These are phyloP conservation scores for Phaeolepiota aurea DNA, from an alignment of 768 basidiomycete species.

Conservation along the genomic window DNA sequence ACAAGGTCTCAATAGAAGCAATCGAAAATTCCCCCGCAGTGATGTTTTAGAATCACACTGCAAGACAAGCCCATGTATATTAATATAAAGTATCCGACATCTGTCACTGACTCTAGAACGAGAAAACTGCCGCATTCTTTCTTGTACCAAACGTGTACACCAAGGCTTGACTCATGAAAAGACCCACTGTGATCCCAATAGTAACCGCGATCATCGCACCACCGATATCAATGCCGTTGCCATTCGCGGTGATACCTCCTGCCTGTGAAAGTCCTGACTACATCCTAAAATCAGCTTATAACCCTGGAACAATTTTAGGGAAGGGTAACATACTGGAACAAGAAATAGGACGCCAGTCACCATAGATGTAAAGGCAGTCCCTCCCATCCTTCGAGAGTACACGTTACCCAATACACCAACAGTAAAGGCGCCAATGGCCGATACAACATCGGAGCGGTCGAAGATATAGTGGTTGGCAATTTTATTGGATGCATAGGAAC, in stretches of 20 bases:
- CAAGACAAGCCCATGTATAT: slow-evolving; percentile 1
- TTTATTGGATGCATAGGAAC: slow-evolving; percentile 72
- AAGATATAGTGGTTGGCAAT: slow-evolving; percentile 80
- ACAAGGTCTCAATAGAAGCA: slow-evolving; percentile 88
- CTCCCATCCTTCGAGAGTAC: slow-evolving; percentile 75
- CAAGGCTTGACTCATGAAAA: slow-evolving; percentile 82
- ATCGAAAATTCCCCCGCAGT: slow-evolving; percentile 89
- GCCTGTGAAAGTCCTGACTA: slow-evolving; percentile 83
- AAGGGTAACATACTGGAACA: slow-evolving; percentile 65
- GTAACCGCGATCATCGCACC: slow-evolving; percentile 86
- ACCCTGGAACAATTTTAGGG: no score
- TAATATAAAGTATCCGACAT: neutral
- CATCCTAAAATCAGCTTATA: slow-evolving; percentile 4
- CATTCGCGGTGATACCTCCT: slow-evolving; percentile 76
- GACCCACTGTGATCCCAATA: slow-evolving; percentile 82
- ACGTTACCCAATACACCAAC: slow-evolving; percentile 73
- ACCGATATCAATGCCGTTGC: slow-evolving; percentile 77
- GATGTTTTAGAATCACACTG: slow-evolving; percentile 54
- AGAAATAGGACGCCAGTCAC: slow-evolving; percentile 83
- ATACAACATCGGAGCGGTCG: slow-evolving; percentile 77
- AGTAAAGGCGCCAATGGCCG: slow-evolving; percentile 79
- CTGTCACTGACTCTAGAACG: slow-evolving; percentile 41
- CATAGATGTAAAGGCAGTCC: slow-evolving; percentile 88
- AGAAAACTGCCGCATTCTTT: slow-evolving; percentile 82
- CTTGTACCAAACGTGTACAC: slow-evolving; percentile 81